Conservation (phyloP, 2,329 filamentous ascomycete species). For the Exophiala viscosa region DNA sequence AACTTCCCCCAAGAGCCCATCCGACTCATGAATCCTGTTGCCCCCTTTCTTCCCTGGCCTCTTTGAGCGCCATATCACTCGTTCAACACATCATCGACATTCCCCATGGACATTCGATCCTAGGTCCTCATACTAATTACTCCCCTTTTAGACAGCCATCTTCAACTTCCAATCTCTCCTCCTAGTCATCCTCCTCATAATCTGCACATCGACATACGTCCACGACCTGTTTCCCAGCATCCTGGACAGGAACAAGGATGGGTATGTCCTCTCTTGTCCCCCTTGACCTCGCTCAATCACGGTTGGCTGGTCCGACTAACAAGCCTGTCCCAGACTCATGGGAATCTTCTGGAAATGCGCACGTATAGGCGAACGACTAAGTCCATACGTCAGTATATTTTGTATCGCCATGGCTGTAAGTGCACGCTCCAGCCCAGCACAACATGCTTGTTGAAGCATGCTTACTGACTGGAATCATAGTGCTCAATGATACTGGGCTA, state of each 20-base stretch:
- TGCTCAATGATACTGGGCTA: slow-evolving; percentile 19
- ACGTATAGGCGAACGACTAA: slow-evolving; percentile 84
- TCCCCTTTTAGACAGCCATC: slow-evolving; percentile 69
- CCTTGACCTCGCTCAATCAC: slow-evolving; percentile 2
- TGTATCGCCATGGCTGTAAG: slow-evolving; percentile 90
- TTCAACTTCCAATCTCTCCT: slow-evolving; percentile 99
- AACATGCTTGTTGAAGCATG: not conserved
- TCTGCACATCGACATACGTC: slow-evolving; percentile 92
- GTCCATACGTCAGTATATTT: slow-evolving; percentile 91
- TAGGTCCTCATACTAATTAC: slow-evolving; percentile 1
- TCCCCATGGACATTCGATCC: no score
- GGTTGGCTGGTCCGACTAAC: not conserved
- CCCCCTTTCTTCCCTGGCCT: no score
- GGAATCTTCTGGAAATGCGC: slow-evolving; percentile 96
- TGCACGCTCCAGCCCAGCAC: not conserved
- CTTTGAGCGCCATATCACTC: no score
- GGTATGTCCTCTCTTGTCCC: slow-evolving; percentile 50
- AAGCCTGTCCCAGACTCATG: slow-evolving; percentile 55
- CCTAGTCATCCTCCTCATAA: slow-evolving; percentile 87
- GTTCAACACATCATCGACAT: not conserved
- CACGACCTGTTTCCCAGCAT: slow-evolving; percentile 85
- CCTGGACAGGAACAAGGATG: slow-evolving; percentile 89
- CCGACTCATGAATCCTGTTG: no score
- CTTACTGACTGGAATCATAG: slow-evolving; percentile 5
- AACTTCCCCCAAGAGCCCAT: no score